phyloP scores from a whole-genome alignment of 2,329 filamentous ascomycete species.

The Hymenoscyphus repandus region DNA sequence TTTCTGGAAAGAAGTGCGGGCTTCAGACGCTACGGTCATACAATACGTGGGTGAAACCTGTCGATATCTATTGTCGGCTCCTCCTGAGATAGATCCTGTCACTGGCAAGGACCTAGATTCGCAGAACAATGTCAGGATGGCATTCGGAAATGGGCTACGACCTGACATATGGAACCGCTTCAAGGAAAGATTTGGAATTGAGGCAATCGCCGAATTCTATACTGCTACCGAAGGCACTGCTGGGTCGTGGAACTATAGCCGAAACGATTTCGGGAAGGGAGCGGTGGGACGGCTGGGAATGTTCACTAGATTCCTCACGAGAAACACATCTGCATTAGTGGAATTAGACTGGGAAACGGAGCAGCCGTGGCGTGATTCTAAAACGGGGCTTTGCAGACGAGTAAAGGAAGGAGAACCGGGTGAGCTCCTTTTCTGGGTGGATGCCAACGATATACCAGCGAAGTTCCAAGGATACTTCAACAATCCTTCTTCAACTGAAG shows the following conservation, averaged over 20 bases:
- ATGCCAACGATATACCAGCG: constrained; percentile 54
- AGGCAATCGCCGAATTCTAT: constrained; percentile 74
- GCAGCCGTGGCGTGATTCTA: constrained; percentile 59
- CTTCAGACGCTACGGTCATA: constrained; percentile 65
- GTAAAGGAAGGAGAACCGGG: constrained; percentile 59
- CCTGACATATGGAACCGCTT: constrained; percentile 83
- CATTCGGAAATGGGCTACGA: constrained; percentile 79
- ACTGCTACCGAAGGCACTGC: constrained; percentile 68
- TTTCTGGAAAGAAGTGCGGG: constrained; percentile 74
- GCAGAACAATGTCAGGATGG: constrained; percentile 65
- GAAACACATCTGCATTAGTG: constrained; percentile 51
- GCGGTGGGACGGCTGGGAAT: constrained; percentile 71
- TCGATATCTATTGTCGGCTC: constrained; percentile 69
- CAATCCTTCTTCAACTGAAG: constrained; percentile 62
- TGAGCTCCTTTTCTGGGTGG: constrained; percentile 69
- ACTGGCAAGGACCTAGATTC: constrained; percentile 67
- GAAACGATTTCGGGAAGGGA: constrained; percentile 68
- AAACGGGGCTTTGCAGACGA: constrained; percentile 62
- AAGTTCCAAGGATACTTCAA: constrained; percentile 81
- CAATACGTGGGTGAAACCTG: constrained; percentile 89
- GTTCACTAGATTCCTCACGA: constrained; percentile 51
- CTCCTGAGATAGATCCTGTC: constrained; percentile 53
- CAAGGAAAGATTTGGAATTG: constrained; percentile 73
- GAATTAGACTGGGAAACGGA: constrained; percentile 69
- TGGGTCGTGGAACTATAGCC: constrained; percentile 66